Evolutionary conservation across 148 eudicot species (phyloP), one percentile per base, ranked within the genome.

Genomic region (Vaccinium corymbosum): DNA sequence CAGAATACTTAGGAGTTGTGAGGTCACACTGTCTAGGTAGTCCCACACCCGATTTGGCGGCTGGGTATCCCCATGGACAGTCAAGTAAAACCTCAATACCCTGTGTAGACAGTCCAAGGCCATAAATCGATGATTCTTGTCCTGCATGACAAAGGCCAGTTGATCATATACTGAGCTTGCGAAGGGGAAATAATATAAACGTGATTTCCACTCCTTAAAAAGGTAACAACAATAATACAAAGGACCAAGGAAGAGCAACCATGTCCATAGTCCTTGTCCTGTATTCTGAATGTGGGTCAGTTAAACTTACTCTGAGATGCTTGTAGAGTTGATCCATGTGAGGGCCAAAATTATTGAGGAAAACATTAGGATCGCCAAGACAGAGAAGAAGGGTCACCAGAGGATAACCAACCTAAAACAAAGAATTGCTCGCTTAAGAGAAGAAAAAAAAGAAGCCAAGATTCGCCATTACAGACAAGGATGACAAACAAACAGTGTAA

Each of bases 311-410:
- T 85, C 93, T 92, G 78, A 97, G 91, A 86, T 92, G 96, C 90
- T 95, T 97, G 94, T 97, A 97, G 81, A 97, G 91, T 87, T 93
- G 99, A 89, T 97, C 99, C 98, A 94, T 94, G 86, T 97, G 99
- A 71, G 92, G 87, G 79, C 98, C 95, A 90, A 97, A 93, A 87
- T 93, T 92, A 83, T 55, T 86, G 81, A 93, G 98, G 86, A 97
- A 97, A 80, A 93, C 89, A 83, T 89, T 93, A 81, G 99, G 98
- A 91, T 97, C 99, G 35, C 99, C 99, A 83, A 97, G 94, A 88
- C 99, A 97, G 79, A 97, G 95, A 87, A 97, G 97, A 90, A 97
- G 94, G 85, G 97, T 94, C 90, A 93, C 99, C 88, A 97, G 90
- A 80, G 99, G 99, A 80, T 93, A 97, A 68, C 95, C 98, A 64